Base-by-base conservation (phyloP, 371 early-diverging fungal species). In the Mucor irregularis region DNA sequence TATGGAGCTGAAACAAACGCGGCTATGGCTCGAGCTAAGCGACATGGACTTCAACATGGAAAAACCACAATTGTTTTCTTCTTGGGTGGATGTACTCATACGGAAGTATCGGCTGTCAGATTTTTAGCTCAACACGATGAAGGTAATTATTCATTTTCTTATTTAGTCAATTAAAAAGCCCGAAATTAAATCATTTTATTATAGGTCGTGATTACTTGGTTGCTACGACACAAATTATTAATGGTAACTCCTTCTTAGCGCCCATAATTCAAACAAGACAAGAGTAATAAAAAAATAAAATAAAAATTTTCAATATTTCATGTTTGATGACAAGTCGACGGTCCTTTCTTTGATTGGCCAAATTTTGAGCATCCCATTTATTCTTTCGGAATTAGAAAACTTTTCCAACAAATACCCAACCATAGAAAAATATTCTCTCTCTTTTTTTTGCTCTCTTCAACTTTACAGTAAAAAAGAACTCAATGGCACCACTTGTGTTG, bases 41-140 rank as follows among this genome's bases (percentile, higher is more conserved):
- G 87, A 80, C 66, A 65, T 49, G 82, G 76, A 40, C 74, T 64
- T 38, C 85, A 84, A 30, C 83, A 85, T 56, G 75, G 83, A 25
- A 83, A 83, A 24, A 84, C 87, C 5, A 92, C 94, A 1, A 69
- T 97, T 42, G 86, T 97, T 4, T 86, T 96, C 53, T 96, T 94
- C 67, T 73, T 97, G n/a, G 97, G 96, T 33, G 97, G 97, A n/a
- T 94, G 95, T 66, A 96, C 96, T 2, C 89, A 78, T 47, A 89
- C 96, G 8, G 97, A 97, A 66, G 85, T 96, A 11, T 81, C 94
- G 7, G 93, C 96, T 19, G 75, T 95, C 21, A 80, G 96, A 13
- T 90, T 92, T 64, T 68, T 95, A 39, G 83, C 91, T 11, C 86
- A 87, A 60, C 87, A 89, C 58, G 86, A 87, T 33, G 85, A 85